Evolutionary conservation across 1,284 basidiomycete species (phyloP), one percentile per base, ranked within the genome.

Genomic region (Volvariella volvacea): DNA sequence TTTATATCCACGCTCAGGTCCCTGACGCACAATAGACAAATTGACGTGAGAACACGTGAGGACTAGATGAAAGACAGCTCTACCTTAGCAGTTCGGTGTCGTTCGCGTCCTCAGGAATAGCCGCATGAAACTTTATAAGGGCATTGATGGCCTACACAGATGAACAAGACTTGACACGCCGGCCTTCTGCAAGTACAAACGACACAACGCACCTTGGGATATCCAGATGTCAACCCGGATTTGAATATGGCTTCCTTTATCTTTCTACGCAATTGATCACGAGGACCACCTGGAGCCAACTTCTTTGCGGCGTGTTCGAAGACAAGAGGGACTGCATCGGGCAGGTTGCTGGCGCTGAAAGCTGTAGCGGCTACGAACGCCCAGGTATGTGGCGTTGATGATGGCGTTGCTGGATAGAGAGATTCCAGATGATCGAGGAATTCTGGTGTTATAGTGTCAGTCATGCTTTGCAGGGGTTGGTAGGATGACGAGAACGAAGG

Each of bases 211-310:
- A 74, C 78, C 62, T 69, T 71, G 6, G 78, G 68, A 50, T 74
- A 74, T 12, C 79, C 79, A 47, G 65, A 65, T 15, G 73, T 67
- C 50, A 77, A 55, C 4, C 75, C 78, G 6, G 71, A 67, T 52
- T 79, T 80, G 59, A 82, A 72, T 4, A 82, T 48, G 0, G 71
- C 71, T 47, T 82, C 80, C 10, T 77, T 66, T 17, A 80, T 54
- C 52, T 70, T 76, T 44, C 69, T 63, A 34, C 71, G 70, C 3
- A 79, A 59, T 3, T 63, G 34, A 21, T 66, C 56, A 33, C 57
- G 60, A 45, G 74, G 65, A 17, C 55, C 44, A 4, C 59, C 48
- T 1, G 55, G 55, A 21, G 64, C 57, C 1, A 76, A 55, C 41
- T 76, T 71, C 3, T 62, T 47, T 36, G 78, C 52, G 2, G 65